Evolutionary conservation across 2,329 filamentous ascomycete genomes (phyloP).

Genomic region (Pseudogymnoascus sp.): DNA sequence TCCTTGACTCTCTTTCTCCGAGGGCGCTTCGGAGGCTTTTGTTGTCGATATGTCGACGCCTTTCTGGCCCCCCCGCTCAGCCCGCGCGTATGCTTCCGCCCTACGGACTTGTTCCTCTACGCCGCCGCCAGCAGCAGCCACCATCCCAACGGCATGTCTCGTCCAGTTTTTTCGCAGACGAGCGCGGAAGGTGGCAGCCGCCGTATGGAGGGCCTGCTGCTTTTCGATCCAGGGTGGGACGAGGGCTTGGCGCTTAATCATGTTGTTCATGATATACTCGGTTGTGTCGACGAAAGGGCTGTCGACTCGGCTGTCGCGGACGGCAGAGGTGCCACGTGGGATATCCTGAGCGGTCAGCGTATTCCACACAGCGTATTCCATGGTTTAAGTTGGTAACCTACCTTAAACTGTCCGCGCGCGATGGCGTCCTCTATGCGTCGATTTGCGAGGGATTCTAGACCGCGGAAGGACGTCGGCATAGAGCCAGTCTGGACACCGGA

Average conservation of each 20-base stretch:
- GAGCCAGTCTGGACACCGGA: conserved; percentile 52
- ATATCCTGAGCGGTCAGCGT: conserved; percentile 49
- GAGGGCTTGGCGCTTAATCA: conserved; percentile 92
- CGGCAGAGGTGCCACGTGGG: conserved; percentile 67
- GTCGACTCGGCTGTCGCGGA: conserved; percentile 71
- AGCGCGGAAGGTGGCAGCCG: conserved; percentile 60
- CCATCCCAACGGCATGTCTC: conserved; percentile 69
- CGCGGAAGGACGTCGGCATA: conserved; percentile 69
- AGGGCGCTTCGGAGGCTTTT: conserved; percentile 28
- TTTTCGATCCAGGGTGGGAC: conserved; percentile 98
- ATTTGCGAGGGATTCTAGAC: conserved; percentile 76
- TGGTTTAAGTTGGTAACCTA: conserved; percentile 8
- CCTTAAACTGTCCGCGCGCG: conserved; percentile 74
- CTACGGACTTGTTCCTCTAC: conserved; percentile 63
- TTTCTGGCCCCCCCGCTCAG: conserved; percentile 51
- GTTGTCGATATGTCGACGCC: conserved; percentile 34
- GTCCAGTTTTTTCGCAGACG: conserved; percentile 78
- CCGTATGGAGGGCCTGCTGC: conserved; percentile 76
- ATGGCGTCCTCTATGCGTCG: conserved; percentile 92
- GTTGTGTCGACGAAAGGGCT: conserved; percentile 93
- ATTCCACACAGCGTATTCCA: conserved; percentile 10
- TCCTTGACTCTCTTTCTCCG: neutral
- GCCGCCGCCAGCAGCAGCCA: conserved; percentile 67
- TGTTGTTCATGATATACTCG: conserved; percentile 97
- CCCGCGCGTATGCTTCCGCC: conserved; percentile 65